phyloP scores from a whole-genome alignment of 106 monocot species.

The Platanthera zijinensis region DNA sequence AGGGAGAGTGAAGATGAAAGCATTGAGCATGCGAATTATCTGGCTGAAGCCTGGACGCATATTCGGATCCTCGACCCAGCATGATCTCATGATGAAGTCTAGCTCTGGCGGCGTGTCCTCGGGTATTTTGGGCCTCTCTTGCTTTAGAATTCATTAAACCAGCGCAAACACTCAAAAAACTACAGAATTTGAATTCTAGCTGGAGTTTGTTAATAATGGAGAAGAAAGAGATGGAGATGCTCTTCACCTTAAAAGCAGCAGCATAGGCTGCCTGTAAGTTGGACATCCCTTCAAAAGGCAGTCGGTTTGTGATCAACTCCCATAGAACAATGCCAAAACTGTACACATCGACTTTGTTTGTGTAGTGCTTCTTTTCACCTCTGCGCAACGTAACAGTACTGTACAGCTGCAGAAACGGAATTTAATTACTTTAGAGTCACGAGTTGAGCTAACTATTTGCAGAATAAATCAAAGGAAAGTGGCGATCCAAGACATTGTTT shows the following conservation, averaged over 20 bases:
- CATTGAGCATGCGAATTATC: slow-evolving; percentile 70
- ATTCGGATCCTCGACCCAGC: slow-evolving; percentile 86
- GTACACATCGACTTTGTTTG: slow-evolving; percentile 96
- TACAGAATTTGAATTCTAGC: neutral
- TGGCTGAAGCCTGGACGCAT: slow-evolving; percentile 76
- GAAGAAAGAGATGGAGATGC: neutral
- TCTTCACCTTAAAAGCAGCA: slow-evolving; percentile 92
- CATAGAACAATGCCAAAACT: slow-evolving; percentile 95
- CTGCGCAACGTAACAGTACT: slow-evolving; percentile 90
- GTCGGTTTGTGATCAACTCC: slow-evolving; percentile 91
- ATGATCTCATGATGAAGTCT: slow-evolving; percentile 71
- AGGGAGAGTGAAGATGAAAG: slow-evolving; percentile 56
- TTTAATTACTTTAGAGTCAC: neutral
- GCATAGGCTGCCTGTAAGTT: slow-evolving; percentile 98
- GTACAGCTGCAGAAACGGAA: slow-evolving; percentile 55
- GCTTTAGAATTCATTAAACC: slow-evolving; percentile 24
- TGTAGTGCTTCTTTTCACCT: slow-evolving; percentile 98
- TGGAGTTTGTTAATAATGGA: neutral
- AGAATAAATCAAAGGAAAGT: neutral
- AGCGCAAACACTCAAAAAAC: neutral
- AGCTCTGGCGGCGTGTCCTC: slow-evolving; percentile 72
- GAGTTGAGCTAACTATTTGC: neutral
- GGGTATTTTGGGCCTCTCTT: slow-evolving; percentile 58
- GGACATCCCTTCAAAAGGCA: slow-evolving; percentile 99
- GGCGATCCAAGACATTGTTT: no score